Evolutionary conservation across 2,329 filamentous ascomycete species (phyloP).

Genomic region (Cladophialophora chaetospira): DNA sequence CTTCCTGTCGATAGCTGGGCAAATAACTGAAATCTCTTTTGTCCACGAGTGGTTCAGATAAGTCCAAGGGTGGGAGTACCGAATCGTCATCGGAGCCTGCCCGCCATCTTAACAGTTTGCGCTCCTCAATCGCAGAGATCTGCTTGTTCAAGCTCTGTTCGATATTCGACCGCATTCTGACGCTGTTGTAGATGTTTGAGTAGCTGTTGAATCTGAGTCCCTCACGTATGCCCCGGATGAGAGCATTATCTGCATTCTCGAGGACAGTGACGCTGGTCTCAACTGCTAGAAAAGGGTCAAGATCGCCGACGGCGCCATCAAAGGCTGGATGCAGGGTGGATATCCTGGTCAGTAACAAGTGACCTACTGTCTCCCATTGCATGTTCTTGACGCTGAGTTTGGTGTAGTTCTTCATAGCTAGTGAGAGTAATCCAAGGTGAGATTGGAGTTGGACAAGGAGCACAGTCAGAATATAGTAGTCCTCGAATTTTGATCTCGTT

Average conservation of each 20-base stretch:
- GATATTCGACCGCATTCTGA: constrained; percentile 41
- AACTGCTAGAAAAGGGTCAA: constrained; percentile 45
- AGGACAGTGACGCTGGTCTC: constrained; percentile 46
- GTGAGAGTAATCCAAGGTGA: constrained; percentile 46
- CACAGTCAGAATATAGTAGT: constrained; percentile 50
- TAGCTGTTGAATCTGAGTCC: constrained; percentile 48
- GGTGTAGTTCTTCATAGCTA: constrained; percentile 49
- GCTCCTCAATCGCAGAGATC: constrained; percentile 47
- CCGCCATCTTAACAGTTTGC: constrained; percentile 44
- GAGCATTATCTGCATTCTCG: constrained; percentile 42
- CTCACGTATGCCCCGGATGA: constrained; percentile 40
- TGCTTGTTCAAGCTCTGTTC: constrained; percentile 35
- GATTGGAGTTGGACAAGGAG: constrained; percentile 48
- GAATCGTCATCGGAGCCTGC: constrained; percentile 14
- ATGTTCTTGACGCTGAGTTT: constrained; percentile 52
- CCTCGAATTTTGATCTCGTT: constrained; percentile 42
- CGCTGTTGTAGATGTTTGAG: constrained; percentile 47
- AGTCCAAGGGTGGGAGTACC: constrained; percentile 7
- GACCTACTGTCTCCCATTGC: constrained; percentile 51
- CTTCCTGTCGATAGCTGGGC: constrained; percentile 27
- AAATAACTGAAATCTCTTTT: constrained; percentile 30
- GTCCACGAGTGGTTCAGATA: constrained; percentile 23
- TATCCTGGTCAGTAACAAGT: constrained; percentile 51
- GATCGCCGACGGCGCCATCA: constrained; percentile 38
- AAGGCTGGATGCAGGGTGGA: constrained; percentile 50